Percentiles rank a stretch among this genome's conserved stretches.
Conservation (phyloP, 495 filamentous ascomycete genomes). For the Parathielavia appendiculata region DNA sequence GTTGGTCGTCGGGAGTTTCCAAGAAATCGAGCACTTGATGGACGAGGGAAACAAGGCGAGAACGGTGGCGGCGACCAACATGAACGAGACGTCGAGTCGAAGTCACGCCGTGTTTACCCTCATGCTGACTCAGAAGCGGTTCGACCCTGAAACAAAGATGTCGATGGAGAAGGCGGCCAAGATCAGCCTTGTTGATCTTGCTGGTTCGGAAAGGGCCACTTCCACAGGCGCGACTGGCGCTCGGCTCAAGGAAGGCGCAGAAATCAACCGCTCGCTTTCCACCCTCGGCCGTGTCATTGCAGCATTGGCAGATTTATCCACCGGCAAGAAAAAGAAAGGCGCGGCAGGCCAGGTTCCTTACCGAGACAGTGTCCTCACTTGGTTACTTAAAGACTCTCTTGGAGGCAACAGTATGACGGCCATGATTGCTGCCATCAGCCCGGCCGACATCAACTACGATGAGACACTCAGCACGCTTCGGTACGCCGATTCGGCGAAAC, state of each 20-base stretch:
- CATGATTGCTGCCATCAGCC: constrained; percentile 98
- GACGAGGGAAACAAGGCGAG: constrained; percentile 98
- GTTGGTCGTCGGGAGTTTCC: constrained; percentile 91
- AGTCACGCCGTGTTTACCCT: constrained; percentile 98
- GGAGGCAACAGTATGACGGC: constrained; percentile 99
- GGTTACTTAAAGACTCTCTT: constrained; percentile 94
- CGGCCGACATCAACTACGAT: constrained; percentile 98
- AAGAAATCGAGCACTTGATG: constrained; percentile 96
- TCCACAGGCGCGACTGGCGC: constrained; percentile 96
- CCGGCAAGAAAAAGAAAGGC: constrained; percentile 75
- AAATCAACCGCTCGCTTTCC: constrained; percentile 96
- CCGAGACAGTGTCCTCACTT: constrained; percentile 93
- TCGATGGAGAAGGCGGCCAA: constrained; percentile 96
- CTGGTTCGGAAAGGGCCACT: constrained; percentile 92
- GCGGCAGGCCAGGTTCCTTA: constrained; percentile 77
- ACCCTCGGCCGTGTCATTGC: constrained; percentile 98
- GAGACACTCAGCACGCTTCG: constrained; percentile 92
- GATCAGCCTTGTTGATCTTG: constrained; percentile 96
- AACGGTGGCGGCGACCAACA: constrained; percentile 98
- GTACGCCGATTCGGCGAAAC: constrained; percentile 96
- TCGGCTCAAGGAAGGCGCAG: constrained; percentile 93
- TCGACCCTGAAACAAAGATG: constrained; percentile 91
- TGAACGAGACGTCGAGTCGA: constrained; percentile 99
- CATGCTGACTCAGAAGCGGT: constrained; percentile 88
- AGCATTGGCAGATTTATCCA: constrained; percentile 84